A percentile compares a stretch with the other conserved stretches of the same genome.
Conservation (phyloP, 805 yeast genomes). For the Saccharomycopsis fibuligera region DNA sequence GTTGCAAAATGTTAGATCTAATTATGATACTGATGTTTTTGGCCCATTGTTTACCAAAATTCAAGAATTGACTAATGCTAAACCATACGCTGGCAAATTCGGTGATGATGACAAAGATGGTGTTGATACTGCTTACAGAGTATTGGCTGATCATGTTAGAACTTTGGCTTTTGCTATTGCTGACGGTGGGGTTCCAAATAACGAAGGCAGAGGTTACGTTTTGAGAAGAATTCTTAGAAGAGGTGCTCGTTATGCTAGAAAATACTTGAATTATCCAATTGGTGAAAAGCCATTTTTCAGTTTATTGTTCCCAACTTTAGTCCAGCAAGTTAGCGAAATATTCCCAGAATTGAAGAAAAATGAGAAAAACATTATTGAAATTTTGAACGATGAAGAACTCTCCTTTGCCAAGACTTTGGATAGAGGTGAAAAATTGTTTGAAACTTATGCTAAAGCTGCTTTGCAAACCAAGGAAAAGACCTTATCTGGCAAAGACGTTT, state of each 20-base stretch:
- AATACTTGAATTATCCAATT: constrained; percentile 91
- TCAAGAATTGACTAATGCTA: constrained; percentile 88
- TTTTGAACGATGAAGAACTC: constrained; percentile 91
- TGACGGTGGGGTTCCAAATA: constrained; percentile 99
- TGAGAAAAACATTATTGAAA: constrained; percentile 73
- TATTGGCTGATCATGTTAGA: constrained; percentile 96
- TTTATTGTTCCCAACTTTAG: constrained; percentile 84
- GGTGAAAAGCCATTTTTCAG: constrained; percentile 77
- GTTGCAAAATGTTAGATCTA: constrained; percentile 83
- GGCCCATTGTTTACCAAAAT: constrained; percentile 79
- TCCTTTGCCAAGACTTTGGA: constrained; percentile 93
- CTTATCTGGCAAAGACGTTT: constrained; percentile 88
- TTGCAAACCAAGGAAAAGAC: constrained; percentile 66
- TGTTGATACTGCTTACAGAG: constrained; percentile 96
- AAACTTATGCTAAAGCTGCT: constrained; percentile 84
- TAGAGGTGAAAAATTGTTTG: constrained; percentile 95
- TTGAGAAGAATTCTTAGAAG: constrained; percentile 94
- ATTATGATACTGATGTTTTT: constrained; percentile 97
- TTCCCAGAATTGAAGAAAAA: constrained; percentile 78
- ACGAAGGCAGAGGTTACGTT: constrained; percentile 98
- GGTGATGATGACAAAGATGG: constrained; percentile 92
- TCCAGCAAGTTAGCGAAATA: constrained; percentile 76
- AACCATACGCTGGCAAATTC: constrained; percentile 87
- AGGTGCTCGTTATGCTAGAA: constrained; percentile 95
- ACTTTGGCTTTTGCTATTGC: constrained; percentile 93